Base-by-base conservation (phyloP, 441 rosid species). In the Corymbia calophylla region DNA sequence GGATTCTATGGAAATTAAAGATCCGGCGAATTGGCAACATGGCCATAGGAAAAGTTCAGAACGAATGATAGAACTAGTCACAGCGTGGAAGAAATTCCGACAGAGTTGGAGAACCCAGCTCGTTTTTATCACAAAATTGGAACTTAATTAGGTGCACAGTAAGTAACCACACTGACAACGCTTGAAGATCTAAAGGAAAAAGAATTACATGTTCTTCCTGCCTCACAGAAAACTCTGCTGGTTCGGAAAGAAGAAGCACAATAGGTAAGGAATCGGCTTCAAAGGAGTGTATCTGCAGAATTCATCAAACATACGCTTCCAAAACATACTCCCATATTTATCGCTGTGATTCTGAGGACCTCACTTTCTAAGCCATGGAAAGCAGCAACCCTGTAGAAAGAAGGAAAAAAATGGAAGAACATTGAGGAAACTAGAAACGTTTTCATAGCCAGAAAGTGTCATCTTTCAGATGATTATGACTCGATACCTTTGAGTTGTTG, bases 291-390 rank as follows among this genome's bases (percentile, higher is more conserved):
- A 23, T 56, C 70, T 17, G 60, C 70, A 55, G 66, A 62, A 56
- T 86, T 47, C 66, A 60, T 35, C 84, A 77, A 77, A 44, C 29
- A 44, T 29, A 11, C n/a, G 44, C 84, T 44, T 23, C 51, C 51
- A 12, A 21, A 77, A 77, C 48, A 77, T 44, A 44, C 84, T 44
- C 18, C 11, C 84, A 12, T 77, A 44, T 77, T 47, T 2, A 23
- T 23, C 18, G 84, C 84, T 44, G 23, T 44, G 51, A 23, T 77
- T 85, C 39, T 6, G 35, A 54, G 27, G 58, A 16, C 90, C 90
- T 94, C 94, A 95, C 87, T 92, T 96, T 88, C 94, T 86, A 73
- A 88, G 51, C 98, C 98, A 97, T n/a, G 96, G 93, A 89, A 95
- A 95, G 93, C 99, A 96, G 92, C 97, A 97, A 25, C 90, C 25